Base-by-base conservation (phyloP, 331 rosid species). In the Prunus yedoensis region DNA sequence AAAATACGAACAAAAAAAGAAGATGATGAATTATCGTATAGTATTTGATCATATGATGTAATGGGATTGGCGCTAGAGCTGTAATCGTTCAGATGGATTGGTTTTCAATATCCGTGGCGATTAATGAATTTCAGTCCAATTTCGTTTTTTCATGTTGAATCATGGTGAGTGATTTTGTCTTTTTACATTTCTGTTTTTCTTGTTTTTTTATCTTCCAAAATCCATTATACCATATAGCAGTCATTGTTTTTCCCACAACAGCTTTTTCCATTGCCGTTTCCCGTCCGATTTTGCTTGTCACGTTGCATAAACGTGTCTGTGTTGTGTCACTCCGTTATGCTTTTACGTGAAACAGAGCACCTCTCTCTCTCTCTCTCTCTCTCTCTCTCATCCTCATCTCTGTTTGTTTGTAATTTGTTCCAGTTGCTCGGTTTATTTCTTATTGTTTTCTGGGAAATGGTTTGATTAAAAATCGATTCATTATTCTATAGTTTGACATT, bases 101-200 rank as follows among this genome's bases (percentile, higher is more conserved):
- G 79, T 67, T 83, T 82, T 83, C 83, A 87, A 8, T 62, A 62
- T 84, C 87, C 84, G 78, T 80, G 87, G 80, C 76, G 85, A 79
- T 86, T 83, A 86, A 89, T 91, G 89, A 91, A 83, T 74, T 84
- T 84, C 86, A 57, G 85, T 86, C 87, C 88, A 71, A 77, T 76
- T 75, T 80, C 83, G n/a, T 66, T 70, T 71, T 77, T 68, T 56
- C 76, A 41, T 74, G n/a, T 11, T 38, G 13, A 13, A 2, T 12
- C 35, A 8, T 70, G 90, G 89, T 86, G 91, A 89, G 91, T 73
- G 46, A 10, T 16, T 35, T 21, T 16, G 11, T 43, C 35, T 46
- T 54, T 69, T 41, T 51, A 4, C 23, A 1, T 45, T 21, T n/a
- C 4, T 2, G 12, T 13, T 0, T 35, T 14, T 7, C 8, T 70